Percentiles rank a stretch among this genome's conserved stretches.
These are phyloP conservation scores for Aspergillus ellipticus DNA, from an alignment of 495 filamentous ascomycete species.

Conservation along the genomic window DNA sequence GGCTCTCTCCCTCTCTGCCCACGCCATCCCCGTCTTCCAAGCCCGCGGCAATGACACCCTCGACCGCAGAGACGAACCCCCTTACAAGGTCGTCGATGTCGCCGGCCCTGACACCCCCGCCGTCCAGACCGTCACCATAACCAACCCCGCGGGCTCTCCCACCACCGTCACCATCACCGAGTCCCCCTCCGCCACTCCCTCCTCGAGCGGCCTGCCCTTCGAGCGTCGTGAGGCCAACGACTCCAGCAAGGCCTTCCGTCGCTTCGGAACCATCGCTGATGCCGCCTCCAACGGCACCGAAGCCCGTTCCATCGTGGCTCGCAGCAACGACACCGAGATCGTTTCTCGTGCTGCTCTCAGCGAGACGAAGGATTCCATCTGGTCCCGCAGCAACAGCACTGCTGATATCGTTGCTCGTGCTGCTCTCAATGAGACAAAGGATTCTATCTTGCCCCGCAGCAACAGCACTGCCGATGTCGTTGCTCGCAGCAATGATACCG, in stretches of 20 bases:
- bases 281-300: constrained; percentile 4
- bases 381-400: constrained; percentile 8
- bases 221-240: constrained; percentile 3
- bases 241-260: not conserved
- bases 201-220: not conserved
- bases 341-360: no score
- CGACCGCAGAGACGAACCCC: constrained; percentile 25
- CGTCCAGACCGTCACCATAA: constrained; percentile 30
- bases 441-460: not conserved
- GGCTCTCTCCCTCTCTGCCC: constrained; percentile 29
- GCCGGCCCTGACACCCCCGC: constrained; percentile 28
- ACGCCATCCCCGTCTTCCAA: constrained; percentile 33
- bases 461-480: not conserved
- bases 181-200: constrained; percentile 22
- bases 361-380: not conserved
- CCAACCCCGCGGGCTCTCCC: constrained; percentile 28
- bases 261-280: not conserved
- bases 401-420: not conserved
- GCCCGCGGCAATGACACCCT: constrained; percentile 23
- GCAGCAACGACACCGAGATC: not conserved
- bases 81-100: constrained; percentile 50
- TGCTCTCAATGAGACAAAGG: not conserved
- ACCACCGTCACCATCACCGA: constrained; percentile 34
- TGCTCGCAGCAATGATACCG: constrained; percentile 3
- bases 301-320: not conserved